Conservation (phyloP, 345 rosid species). For the Corchorus olitorius region DNA sequence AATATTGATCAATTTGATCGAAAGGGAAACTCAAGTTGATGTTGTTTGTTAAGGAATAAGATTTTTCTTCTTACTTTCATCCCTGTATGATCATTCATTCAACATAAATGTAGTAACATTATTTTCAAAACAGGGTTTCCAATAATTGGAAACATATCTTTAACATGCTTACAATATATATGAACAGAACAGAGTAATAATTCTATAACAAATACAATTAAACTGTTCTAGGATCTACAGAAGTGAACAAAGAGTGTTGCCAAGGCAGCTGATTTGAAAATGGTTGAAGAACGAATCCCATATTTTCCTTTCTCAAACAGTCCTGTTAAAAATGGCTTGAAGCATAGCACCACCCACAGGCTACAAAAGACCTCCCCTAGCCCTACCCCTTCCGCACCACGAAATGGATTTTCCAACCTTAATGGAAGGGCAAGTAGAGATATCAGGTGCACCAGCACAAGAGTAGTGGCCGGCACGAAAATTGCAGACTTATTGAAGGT, state of each 20-base stretch:
- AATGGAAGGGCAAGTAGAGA: slow-evolving; percentile 15
- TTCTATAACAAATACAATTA: neutral
- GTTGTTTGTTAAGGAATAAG: too few relatives aligned
- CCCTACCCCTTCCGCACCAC: slow-evolving; percentile 13
- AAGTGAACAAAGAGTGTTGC: slow-evolving; percentile 33
- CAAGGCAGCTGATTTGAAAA: slow-evolving; percentile 43
- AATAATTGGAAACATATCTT: too few relatives aligned
- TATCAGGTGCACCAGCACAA: slow-evolving; percentile 45
- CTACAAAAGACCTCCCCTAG: slow-evolving; percentile 42
- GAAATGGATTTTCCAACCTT: neutral
- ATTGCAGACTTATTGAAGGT: slow-evolving; percentile 43
- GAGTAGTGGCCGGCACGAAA: slow-evolving; percentile 53
- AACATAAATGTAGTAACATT: too few relatives aligned
- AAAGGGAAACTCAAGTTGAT: too few relatives aligned
- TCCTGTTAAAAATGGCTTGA: slow-evolving; percentile 52
- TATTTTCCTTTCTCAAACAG: slow-evolving; percentile 50
- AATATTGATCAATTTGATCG: too few relatives aligned
- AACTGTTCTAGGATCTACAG: neutral
- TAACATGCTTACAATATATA: too few relatives aligned
- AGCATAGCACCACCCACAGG: slow-evolving; percentile 37
- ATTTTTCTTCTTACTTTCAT: too few relatives aligned
- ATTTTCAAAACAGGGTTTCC: too few relatives aligned
- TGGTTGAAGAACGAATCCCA: slow-evolving; percentile 58
- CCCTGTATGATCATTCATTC: too few relatives aligned
- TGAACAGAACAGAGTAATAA: too few relatives aligned